These are phyloP conservation scores for Fusarium oxysporum DNA, from an alignment of 2,329 filamentous ascomycete genomes.

Conservation along the genomic window DNA sequence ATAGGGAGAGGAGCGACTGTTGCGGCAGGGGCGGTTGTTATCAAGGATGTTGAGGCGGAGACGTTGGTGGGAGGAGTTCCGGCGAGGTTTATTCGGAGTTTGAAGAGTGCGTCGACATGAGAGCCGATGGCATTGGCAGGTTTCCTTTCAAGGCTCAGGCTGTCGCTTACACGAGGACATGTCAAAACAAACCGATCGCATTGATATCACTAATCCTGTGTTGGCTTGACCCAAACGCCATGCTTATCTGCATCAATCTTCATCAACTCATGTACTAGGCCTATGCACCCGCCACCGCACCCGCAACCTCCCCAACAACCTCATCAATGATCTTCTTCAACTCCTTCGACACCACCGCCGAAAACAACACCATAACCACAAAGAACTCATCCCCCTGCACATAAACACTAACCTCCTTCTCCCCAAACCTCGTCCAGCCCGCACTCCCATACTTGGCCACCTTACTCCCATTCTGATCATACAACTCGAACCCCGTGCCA, in stretches of 20 bases:
- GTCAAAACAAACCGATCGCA: background rate
- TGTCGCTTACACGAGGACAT: too few relatives aligned
- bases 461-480: conserved; percentile 30
- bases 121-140: too few relatives aligned
- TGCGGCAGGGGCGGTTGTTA: conserved; percentile 16
- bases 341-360: conserved; percentile 29
- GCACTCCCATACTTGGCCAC: conserved; percentile 39
- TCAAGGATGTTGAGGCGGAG: conserved; percentile 16
- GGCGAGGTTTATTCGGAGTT: conserved; percentile 7
- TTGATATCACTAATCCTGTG: background rate
- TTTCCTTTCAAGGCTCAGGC: too few relatives aligned
- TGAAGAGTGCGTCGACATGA: background rate
- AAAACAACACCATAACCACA: conserved; percentile 36
- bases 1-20: conserved; percentile 18
- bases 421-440: conserved; percentile 4
- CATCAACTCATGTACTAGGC: too few relatives aligned
- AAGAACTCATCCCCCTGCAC: conserved; percentile 40
- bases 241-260: background rate
- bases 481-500: conserved; percentile 25
- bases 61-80: conserved; percentile 24
- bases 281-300: conserved; percentile 6
- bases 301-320: conserved; percentile 9
- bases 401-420: conserved; percentile 38
- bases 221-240: background rate
- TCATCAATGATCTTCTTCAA: conserved; percentile 19